A percentile compares a stretch with the other conserved stretches of the same genome.
These are phyloP conservation scores for Phytopythium vexans DNA, from an alignment of 352 stramenopile species.

Conservation along the genomic window DNA sequence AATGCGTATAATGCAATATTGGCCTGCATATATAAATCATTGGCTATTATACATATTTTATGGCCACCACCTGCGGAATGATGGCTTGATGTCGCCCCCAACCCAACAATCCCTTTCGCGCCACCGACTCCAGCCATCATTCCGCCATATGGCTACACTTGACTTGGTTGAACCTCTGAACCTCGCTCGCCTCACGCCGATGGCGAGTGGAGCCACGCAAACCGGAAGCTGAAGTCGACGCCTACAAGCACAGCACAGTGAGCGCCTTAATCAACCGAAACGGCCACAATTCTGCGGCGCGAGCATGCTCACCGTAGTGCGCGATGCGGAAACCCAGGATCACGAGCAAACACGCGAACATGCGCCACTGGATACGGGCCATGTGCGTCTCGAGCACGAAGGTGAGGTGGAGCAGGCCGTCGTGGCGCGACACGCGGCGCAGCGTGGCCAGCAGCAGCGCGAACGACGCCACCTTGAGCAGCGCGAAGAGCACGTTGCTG, in stretches of 20 bases:
- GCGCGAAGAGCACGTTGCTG: constrained; percentile 10
- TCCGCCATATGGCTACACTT: too few relatives aligned
- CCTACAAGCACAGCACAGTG: constrained; percentile 2
- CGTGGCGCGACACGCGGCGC: not conserved
- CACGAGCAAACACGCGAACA: constrained; percentile 25
- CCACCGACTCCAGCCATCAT: too few relatives aligned
- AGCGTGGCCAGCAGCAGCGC: constrained; percentile 3
- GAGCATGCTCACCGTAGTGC: constrained; percentile 16
- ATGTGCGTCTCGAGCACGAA: constrained; percentile 21
- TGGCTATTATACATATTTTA: not conserved
- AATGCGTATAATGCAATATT: too few relatives aligned
- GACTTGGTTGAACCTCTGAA: too few relatives aligned
- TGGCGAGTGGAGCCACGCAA: constrained; percentile 10
- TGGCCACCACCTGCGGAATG: not conserved
- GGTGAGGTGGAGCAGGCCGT: constrained; percentile 9
- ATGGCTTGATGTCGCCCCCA: constrained; percentile 1
- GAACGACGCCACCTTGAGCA: constrained; percentile 19
- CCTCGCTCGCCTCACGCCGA: too few relatives aligned
- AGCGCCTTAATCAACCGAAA: not conserved
- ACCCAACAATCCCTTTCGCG: not conserved
- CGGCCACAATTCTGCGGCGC: not conserved
- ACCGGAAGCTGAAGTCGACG: constrained; percentile 20
- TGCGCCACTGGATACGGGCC: constrained; percentile 13
- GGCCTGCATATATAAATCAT: too few relatives aligned
- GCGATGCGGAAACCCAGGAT: constrained; percentile 16